Evolutionary conservation across 2,329 filamentous ascomycete genomes (phyloP).

Genomic region (Diatrype stigma): DNA sequence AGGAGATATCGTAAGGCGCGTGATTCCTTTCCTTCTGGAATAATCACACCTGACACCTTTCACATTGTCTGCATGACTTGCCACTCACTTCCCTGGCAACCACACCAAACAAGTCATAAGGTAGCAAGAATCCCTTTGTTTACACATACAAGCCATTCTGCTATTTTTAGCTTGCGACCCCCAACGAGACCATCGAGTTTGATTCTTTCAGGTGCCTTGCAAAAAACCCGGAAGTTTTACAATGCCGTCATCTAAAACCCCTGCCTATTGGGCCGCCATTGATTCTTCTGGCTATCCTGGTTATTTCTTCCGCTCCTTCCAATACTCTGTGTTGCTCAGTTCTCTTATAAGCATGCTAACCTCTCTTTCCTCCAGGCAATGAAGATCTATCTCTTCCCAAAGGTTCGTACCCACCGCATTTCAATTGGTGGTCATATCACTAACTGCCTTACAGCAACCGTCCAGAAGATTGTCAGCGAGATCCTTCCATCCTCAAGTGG

Average conservation of each 20-base stretch:
- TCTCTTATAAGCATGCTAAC: constrained; percentile 27
- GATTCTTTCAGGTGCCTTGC: background rate
- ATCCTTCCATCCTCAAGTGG: constrained; percentile 75
- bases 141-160: background rate
- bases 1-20: no score
- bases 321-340: constrained; percentile 3
- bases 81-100: background rate
- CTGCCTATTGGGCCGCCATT: constrained; percentile 2
- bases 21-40: no score
- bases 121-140: background rate
- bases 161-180: no score
- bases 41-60: no score
- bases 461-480: constrained; percentile 88
- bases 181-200: no score
- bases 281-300: constrained; percentile 4
- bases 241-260: constrained; percentile 10
- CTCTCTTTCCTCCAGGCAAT: constrained; percentile 40
- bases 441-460: constrained; percentile 50
- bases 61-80: background rate
- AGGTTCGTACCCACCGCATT: constrained; percentile 37
- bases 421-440: constrained; percentile 4
- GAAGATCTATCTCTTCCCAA: constrained; percentile 63
- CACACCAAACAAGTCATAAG: background rate
- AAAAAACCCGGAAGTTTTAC: background rate
- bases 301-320: background rate